Percentiles rank a stretch among this genome's conserved stretches.
phyloP scores from a whole-genome alignment of 2,329 filamentous ascomycete species.

The Beauveria australis region DNA sequence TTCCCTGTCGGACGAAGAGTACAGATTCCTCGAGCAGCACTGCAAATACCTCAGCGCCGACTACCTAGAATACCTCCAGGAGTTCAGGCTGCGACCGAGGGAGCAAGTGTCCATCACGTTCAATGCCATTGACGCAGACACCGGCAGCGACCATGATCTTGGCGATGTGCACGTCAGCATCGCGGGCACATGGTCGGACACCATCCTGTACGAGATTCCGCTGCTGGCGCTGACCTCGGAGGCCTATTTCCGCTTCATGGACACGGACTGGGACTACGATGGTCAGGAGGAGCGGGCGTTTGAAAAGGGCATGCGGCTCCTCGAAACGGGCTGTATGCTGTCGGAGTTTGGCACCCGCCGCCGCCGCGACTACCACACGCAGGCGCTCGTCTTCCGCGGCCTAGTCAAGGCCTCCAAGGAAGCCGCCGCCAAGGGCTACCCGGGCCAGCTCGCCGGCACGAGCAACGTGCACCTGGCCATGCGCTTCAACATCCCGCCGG shows the following conservation, averaged over 20 bases:
- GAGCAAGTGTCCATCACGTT: slow-evolving; percentile 73
- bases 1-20: slow-evolving; percentile 68
- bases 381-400: slow-evolving; percentile 83
- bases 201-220: slow-evolving; percentile 96
- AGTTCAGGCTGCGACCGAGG: slow-evolving; percentile 71
- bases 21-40: slow-evolving; percentile 65
- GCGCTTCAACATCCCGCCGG: slow-evolving; percentile 75
- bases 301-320: slow-evolving; percentile 66
- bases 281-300: slow-evolving; percentile 81
- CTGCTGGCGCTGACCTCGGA: slow-evolving; percentile 87
- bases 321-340: slow-evolving; percentile 77
- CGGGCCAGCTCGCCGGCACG: slow-evolving; percentile 74
- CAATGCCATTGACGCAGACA: slow-evolving; percentile 43
- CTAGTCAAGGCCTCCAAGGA: slow-evolving; percentile 72
- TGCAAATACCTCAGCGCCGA: slow-evolving; percentile 72
- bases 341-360: slow-evolving; percentile 92
- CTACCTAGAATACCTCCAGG: slow-evolving; percentile 74
- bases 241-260: slow-evolving; percentile 95
- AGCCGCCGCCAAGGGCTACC: slow-evolving; percentile 52
- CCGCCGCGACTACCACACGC: slow-evolving; percentile 87
- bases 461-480: slow-evolving; percentile 97
- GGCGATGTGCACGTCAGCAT: slow-evolving; percentile 73
- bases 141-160: slow-evolving; percentile 53
- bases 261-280: slow-evolving; percentile 83
- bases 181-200: slow-evolving; percentile 82